Evolutionary conservation across 2,329 filamentous ascomycete species (phyloP), one percentile per base, ranked within the genome.

Genomic region (Fusarium euwallaceae): DNA sequence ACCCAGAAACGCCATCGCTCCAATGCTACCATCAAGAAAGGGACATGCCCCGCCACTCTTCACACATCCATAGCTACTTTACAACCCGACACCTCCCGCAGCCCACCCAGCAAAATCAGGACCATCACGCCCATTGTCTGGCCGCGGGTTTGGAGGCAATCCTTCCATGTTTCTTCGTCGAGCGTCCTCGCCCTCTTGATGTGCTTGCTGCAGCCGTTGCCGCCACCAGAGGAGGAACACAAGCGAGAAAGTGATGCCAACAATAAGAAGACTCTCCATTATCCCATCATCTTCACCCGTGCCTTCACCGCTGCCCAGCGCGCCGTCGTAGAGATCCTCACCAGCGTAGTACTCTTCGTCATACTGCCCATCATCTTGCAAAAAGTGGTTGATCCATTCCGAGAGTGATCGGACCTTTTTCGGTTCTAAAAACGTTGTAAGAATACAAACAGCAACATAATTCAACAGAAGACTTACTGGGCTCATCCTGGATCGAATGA

Each of bases 401-500:
- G 89, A 89, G 22, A 97, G 86, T 0, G 94, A 95, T 86, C 93
- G 94, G 55, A 94, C 88, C 76, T 94, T 93, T 80, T 88, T 92
- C 2, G 88, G 86, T 68, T 90, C 93, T 95, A 76, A 61, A 58
- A 27, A 7, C 70, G 74, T 86, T 78, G 86, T 80, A 68, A 60
- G 56, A 34, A 61, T 24, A 45, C 20, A 12, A 45, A 14, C 43
- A 16, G 39, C 9, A 16, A 29, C 6, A 29, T n/a, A 4, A 16
- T 59, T 22, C 6, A 24, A 22, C 22, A 5, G 39, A 37, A 61
- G n/a, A 83, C 90, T 86, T 89, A 96, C 94, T 89, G 78, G 93
- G 93, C 73, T 98, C 96, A 74, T 97, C 94, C 78, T 94, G 92
- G 60, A 98, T 98, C 17, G 94, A 95, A 79, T 98, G 97, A 72